These are phyloP conservation scores for Cinnamomum micranthum DNA, from an alignment of 164 flowering plant species.

Conservation along the genomic window DNA sequence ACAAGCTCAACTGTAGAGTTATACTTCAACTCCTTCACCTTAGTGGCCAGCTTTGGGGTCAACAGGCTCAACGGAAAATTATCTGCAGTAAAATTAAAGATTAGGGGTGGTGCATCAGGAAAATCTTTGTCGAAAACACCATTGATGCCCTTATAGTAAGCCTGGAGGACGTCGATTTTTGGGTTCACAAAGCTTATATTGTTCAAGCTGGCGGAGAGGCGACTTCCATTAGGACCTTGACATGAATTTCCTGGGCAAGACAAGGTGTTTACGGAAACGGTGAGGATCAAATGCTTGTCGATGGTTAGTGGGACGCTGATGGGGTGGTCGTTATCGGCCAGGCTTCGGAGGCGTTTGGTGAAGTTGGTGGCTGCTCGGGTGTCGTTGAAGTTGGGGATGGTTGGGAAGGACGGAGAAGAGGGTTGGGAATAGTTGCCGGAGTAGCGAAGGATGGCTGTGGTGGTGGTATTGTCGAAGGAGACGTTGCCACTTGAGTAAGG, in stretches of 20 bases:
- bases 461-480: constrained; percentile 18
- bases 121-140: constrained; percentile 35
- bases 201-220: constrained; percentile 45
- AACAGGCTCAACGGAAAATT: constrained; percentile 11
- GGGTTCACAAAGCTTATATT: constrained; percentile 47
- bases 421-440: constrained; percentile 2
- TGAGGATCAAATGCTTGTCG: constrained; percentile 8
- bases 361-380: constrained; percentile 12
- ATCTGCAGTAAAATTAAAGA: constrained; percentile 39
- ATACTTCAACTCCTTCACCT: constrained; percentile 33
- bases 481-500: constrained; percentile 15
- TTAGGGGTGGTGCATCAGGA: constrained; percentile 33
- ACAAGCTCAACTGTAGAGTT: constrained; percentile 40
- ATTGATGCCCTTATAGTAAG: constrained; percentile 32
- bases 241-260: constrained; percentile 13
- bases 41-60: constrained; percentile 29
- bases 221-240: constrained; percentile 32
- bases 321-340: constrained; percentile 22
- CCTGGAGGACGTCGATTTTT: constrained; percentile 32
- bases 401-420: constrained; percentile 6
- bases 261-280: constrained; percentile 14
- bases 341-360: constrained; percentile 12
- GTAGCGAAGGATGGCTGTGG: constrained; percentile 28
- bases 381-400: constrained; percentile 12
- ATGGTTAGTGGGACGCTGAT: constrained; percentile 16